Base-by-base conservation (phyloP, 306 rosid genomes). In the Trifolium pratense region DNA sequence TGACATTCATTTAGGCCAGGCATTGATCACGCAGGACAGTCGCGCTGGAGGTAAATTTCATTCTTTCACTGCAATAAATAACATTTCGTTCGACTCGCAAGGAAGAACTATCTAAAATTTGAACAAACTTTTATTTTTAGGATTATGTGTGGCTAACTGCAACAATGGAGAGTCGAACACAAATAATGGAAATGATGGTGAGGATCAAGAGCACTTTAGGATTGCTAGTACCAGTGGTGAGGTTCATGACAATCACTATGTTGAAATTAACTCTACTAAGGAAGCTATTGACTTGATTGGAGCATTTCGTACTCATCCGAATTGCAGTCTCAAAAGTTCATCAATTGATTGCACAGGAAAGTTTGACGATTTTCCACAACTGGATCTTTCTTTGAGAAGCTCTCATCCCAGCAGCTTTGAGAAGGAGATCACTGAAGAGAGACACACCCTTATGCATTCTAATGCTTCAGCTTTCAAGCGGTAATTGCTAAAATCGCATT, bases 381-480 rank as follows among this genome's bases (percentile, higher is more conserved):
- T 95, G 83, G 93, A 95, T 85, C 97, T 95, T 73, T 88, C 99
- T 74, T 86, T 95, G 34, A 88, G 87, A 90, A 78, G 97, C 80
- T 85, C 86, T 64, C 77, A 76, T 73, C 85, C 88, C 61, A 29
- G 77, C 66, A 84, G 79, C 73, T 80, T 79, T 60, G 88, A 89
- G 75, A 85, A 81, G 79, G 86, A 68, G 40, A 78, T 71, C 56
- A 58, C 80, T 25, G 89, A 84, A 87, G 90, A 88, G 74, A 84
- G 87, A 80, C 83, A 78, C 17, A 76, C 84, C 78, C 82, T 95
- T 69, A 85, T 84, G 79, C 91, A 86, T 63, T 95, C 97, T 42
- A 86, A 84, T 78, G 85, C 85, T 62, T 95, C 97, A 7, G 99
- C 99, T 78, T 95, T 95, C 82, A 81, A 92, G 53, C 77, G 97